Conservation (phyloP, 1,139 yeast species). For the Blastobotrys illinoisensis region DNA sequence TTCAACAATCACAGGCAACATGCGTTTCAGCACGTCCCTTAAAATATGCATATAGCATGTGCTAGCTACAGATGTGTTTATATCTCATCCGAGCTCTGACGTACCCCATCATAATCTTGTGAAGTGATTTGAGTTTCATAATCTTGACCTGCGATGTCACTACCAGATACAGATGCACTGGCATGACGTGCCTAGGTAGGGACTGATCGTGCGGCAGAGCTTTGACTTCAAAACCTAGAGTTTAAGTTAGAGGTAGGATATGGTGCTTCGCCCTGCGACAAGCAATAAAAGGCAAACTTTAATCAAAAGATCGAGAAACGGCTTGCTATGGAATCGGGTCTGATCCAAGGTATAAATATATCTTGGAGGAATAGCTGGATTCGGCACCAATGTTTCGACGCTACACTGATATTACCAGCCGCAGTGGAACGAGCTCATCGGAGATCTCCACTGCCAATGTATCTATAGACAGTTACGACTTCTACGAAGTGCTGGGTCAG, state of each 20-base stretch:
- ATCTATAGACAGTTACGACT: conserved; percentile 14
- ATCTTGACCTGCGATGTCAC: too few relatives aligned
- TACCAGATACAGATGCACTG: too few relatives aligned
- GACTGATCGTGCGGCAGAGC: too few relatives aligned
- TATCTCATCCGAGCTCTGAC: too few relatives aligned
- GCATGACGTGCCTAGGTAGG: too few relatives aligned
- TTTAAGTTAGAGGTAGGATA: not conserved
- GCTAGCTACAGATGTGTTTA: not conserved
- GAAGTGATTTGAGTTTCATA: too few relatives aligned
- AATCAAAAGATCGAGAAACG: not conserved
- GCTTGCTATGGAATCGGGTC: not conserved
- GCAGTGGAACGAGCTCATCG: not conserved
- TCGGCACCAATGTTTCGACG: not conserved
- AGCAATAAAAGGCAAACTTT: not conserved
- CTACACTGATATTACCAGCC: not conserved
- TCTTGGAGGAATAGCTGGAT: too few relatives aligned
- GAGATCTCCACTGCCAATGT: not conserved
- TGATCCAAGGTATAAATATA: not conserved
- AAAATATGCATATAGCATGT: not conserved
- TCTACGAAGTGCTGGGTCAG: conserved; percentile 21
- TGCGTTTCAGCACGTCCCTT: not conserved
- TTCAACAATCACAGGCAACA: not conserved
- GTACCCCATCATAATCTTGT: not conserved
- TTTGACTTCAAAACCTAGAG: not conserved
- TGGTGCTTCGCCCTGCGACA: not conserved